Base-by-base conservation (phyloP, 2,329 filamentous ascomycete genomes). In the Phoma sp. region DNA sequence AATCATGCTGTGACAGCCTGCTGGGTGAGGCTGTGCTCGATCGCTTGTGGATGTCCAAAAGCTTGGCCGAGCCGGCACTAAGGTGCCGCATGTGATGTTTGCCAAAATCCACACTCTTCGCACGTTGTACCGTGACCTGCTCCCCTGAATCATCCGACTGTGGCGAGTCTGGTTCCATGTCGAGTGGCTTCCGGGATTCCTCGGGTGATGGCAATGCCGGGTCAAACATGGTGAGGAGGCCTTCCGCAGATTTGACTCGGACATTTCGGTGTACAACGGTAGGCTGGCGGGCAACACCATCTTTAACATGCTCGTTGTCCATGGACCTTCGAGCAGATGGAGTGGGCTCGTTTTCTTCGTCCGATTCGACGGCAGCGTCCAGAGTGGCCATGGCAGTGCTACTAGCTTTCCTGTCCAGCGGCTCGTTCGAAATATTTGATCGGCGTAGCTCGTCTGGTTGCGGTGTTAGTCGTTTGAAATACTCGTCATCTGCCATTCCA, bases 61-160 rank as follows among this genome's bases (percentile, higher is more conserved):
- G 75, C 74, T 86, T 89, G 10, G 90, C 90, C 67, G 89, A 93
- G 42, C 90, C 90, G 37, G 89, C 88, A 67, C 89, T 93, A 66
- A 92, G 87, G 59, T 88, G 88, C 47, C 88, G 83, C 17, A 80
- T 84, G 64, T 93, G 89, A 9, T 82, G 80, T 65, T 81, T 84
- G 53, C 84, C 84, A 42, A 89, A 79, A 56, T 88, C 85, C 52
- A 93, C 80, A 73, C 89, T 93, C 45, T 82, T 87, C 23, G 91
- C 90, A 62, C 88, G 86, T 64, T 87, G 84, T 23, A 87, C 47
- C 25, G 61, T 50, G 18, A 62, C 55, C 15, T 70, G 61, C 61
- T 74, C 63, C 6, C 17, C 40, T 4, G 46, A 54, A 36, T 58
- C 59, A n/a, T 74, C 64, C 30, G 65, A 69, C 14, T 64, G 62